These are phyloP conservation scores for Phytomonas sp. DNA, from an alignment of 208 protist genomes.

Conservation along the genomic window DNA sequence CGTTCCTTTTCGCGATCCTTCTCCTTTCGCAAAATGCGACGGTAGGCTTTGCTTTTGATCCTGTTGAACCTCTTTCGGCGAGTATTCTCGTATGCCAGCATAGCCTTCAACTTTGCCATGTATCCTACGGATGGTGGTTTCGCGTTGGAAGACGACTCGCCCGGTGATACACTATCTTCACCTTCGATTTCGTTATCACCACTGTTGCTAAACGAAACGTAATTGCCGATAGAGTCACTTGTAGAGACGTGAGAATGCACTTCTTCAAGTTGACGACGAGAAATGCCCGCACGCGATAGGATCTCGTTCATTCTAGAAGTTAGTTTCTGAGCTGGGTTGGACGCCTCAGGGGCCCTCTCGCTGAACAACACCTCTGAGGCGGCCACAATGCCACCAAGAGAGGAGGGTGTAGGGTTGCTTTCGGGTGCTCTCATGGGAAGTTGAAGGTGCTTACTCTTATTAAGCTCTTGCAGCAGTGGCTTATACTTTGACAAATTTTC, in stretches of 20 bases:
- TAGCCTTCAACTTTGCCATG: slow-evolving; percentile 85
- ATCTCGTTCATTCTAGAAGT: slow-evolving; percentile 45
- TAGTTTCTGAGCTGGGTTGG: slow-evolving; percentile 37
- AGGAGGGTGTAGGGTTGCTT: slow-evolving; percentile 55
- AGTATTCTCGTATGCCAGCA: slow-evolving; percentile 83
- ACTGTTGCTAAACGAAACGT: slow-evolving; percentile 28
- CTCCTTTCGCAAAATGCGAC: slow-evolving; percentile 87
- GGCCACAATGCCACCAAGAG: slow-evolving; percentile 67
- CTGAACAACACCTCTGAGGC: slow-evolving; percentile 30
- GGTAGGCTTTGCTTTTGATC: slow-evolving; percentile 93
- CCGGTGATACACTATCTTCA: not conserved
- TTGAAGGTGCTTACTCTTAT: slow-evolving; percentile 59
- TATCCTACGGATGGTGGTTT: slow-evolving; percentile 42
- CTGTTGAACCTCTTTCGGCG: slow-evolving; percentile 79
- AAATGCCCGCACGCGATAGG: slow-evolving; percentile 50
- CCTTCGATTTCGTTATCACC: slow-evolving; percentile 9
- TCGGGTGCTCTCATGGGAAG: slow-evolving; percentile 70
- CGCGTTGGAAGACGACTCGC: too few relatives aligned
- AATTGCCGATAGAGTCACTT: slow-evolving; percentile 25
- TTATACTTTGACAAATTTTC: slow-evolving; percentile 76
- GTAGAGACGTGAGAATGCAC: slow-evolving; percentile 10
- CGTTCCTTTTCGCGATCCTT: slow-evolving; percentile 83
- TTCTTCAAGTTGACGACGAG: slow-evolving; percentile 16
- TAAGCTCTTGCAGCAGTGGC: slow-evolving; percentile 54
- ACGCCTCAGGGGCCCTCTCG: slow-evolving; percentile 4